These are phyloP conservation scores for Pestalotiopsis sp. DNA, from an alignment of 2,329 filamentous ascomycete species.

Conservation along the genomic window DNA sequence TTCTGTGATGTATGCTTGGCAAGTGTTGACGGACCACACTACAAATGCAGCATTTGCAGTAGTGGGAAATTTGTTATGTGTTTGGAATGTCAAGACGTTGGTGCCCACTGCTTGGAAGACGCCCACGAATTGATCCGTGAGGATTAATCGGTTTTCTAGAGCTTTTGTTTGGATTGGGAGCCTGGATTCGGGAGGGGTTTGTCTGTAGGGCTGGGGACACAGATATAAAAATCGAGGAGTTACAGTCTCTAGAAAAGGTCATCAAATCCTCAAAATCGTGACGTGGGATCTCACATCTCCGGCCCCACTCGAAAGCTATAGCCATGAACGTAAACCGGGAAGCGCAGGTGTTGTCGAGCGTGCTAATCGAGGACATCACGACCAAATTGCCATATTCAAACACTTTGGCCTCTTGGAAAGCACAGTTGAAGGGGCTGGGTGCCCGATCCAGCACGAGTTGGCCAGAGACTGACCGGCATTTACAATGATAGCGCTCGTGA, in stretches of 20 bases:
- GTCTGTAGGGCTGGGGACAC: no score
- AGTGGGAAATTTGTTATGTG: not conserved
- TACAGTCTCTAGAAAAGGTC: no score
- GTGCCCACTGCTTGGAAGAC: not conserved
- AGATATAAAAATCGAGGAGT: no score
- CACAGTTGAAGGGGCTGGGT: constrained; percentile 32
- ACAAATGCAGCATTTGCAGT: not conserved
- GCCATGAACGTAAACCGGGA: constrained; percentile 50
- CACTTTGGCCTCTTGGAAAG: constrained; percentile 45
- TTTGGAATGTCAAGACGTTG: not conserved
- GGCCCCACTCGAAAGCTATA: not conserved
- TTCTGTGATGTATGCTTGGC: not conserved
- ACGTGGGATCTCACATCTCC: not conserved
- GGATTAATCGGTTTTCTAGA: not conserved
- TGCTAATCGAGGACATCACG: constrained; percentile 59
- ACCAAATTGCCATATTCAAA: constrained; percentile 50
- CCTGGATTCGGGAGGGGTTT: no score
- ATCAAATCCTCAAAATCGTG: no score
- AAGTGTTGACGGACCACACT: not conserved
- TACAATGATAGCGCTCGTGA: no score
- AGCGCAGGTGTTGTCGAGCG: constrained; percentile 49
- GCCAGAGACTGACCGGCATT: no score
- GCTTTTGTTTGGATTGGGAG: not conserved
- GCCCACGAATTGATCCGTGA: not conserved
- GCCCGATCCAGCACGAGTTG: no score